phyloP scores from a whole-genome alignment of 2,329 filamentous ascomycete genomes.

The Paramyrothecium sp. region DNA sequence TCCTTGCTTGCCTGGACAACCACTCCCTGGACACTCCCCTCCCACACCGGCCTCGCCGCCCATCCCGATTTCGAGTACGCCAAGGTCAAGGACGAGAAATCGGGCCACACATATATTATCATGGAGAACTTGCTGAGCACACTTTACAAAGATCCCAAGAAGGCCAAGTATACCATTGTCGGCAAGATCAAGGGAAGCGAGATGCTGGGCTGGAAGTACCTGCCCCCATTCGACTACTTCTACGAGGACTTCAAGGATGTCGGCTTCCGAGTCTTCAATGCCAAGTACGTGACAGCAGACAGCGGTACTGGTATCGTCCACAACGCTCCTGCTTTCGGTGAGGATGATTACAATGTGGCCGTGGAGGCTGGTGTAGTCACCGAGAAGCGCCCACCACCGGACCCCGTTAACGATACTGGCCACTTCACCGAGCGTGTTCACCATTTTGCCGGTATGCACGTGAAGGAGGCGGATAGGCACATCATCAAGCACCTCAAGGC shows the following conservation, averaged over 20 bases:
- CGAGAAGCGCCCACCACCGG: constrained; percentile 76
- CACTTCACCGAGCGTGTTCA: constrained; percentile 73
- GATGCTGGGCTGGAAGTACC: constrained; percentile 85
- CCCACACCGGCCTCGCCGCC: constrained; percentile 73
- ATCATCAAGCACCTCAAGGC: constrained; percentile 88
- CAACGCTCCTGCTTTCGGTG: constrained; percentile 89
- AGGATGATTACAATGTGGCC: constrained; percentile 90
- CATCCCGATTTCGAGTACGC: constrained; percentile 84
- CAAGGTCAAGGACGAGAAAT: constrained; percentile 80
- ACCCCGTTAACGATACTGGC: constrained; percentile 84
- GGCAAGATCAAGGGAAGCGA: constrained; percentile 78
- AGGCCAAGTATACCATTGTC: constrained; percentile 85
- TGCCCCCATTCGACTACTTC: constrained; percentile 88
- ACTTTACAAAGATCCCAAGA: constrained; percentile 93
- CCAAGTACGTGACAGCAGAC: constrained; percentile 82
- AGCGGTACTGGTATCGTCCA: constrained; percentile 94
- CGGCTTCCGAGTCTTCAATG: constrained; percentile 80
- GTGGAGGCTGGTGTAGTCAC: constrained; percentile 74
- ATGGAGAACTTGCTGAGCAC: constrained; percentile 78
- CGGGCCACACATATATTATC: constrained; percentile 81
- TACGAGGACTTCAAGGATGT: constrained; percentile 83
- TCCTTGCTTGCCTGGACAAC: constrained; percentile 85
- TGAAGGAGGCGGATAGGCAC: constrained; percentile 88
- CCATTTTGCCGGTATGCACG: constrained; percentile 83
- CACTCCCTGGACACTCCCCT: constrained; percentile 82